Percentiles rank a stretch among this genome's conserved stretches.
These are phyloP conservation scores for Arthrinium phaeospermum DNA, from an alignment of 2,329 filamentous ascomycete genomes.

Conservation along the genomic window DNA sequence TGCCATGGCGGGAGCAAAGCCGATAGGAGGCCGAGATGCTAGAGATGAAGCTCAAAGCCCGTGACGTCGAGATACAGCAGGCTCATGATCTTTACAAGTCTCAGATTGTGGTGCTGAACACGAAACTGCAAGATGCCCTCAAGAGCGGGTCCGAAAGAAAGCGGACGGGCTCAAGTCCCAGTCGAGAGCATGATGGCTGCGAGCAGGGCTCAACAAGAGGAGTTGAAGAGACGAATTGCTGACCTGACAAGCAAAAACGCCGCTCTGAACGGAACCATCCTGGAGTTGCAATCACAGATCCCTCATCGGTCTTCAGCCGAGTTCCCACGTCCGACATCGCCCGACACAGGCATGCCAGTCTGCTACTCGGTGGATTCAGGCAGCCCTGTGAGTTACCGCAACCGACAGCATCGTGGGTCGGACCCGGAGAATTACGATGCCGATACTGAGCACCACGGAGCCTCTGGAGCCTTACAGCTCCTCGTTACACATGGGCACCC, in stretches of 20 bases:
- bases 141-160: slow-evolving; percentile 34
- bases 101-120: slow-evolving; percentile 55
- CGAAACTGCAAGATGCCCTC: slow-evolving; percentile 48
- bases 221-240: slow-evolving; percentile 58
- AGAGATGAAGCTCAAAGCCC: slow-evolving; percentile 60
- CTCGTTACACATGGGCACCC: slow-evolving; percentile 29
- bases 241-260: slow-evolving; percentile 58
- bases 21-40: slow-evolving; percentile 64
- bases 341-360: slow-evolving; percentile 40
- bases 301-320: slow-evolving; percentile 31
- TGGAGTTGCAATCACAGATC: slow-evolving; percentile 51
- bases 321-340: slow-evolving; percentile 29
- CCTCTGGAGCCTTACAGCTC: slow-evolving; percentile 45
- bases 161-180: slow-evolving; percentile 42
- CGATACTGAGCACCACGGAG: slow-evolving; percentile 50
- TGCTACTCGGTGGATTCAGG: slow-evolving; percentile 41
- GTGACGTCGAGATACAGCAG: slow-evolving; percentile 53
- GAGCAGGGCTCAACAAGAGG: slow-evolving; percentile 58
- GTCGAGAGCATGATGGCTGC: slow-evolving; percentile 54
- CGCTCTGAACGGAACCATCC: slow-evolving; percentile 54
- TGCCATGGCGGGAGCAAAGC: slow-evolving; percentile 63
- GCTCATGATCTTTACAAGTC: slow-evolving; percentile 51
- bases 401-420: slow-evolving; percentile 46
- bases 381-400: slow-evolving; percentile 46
- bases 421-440: slow-evolving; percentile 51